Evolutionary conservation across 495 filamentous ascomycete species (phyloP).

Genomic region (Chaetomidium leptoderma): DNA sequence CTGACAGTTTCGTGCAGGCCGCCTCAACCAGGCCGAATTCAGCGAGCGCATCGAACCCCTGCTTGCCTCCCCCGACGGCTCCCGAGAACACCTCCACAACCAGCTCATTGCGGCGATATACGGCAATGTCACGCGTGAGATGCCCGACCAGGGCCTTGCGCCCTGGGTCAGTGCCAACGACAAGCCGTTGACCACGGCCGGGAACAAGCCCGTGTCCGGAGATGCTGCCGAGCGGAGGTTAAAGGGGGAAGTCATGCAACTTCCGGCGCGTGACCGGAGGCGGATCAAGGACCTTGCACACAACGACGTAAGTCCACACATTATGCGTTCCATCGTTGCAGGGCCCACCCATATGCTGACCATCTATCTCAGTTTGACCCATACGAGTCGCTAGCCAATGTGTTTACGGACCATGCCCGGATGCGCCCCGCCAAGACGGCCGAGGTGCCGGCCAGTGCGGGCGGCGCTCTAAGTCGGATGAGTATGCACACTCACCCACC

Average conservation of each 20-base stretch:
- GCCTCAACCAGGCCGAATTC: constrained; percentile 81
- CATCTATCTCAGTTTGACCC: constrained; percentile 55
- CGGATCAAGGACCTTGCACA: constrained; percentile 72
- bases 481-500: constrained; percentile 54
- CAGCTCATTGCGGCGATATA: constrained; percentile 80
- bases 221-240: constrained; percentile 87
- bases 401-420: constrained; percentile 64
- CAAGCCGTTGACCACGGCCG: constrained; percentile 71
- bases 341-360: constrained; percentile 18
- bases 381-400: constrained; percentile 56
- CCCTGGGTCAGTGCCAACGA: constrained; percentile 95
- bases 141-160: constrained; percentile 86
- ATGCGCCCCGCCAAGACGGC: constrained; percentile 66
- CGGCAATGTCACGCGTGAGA: constrained; percentile 80
- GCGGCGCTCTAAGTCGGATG: constrained; percentile 75
- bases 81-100: constrained; percentile 82
- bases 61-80: constrained; percentile 64
- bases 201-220: constrained; percentile 73
- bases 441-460: constrained; percentile 72
- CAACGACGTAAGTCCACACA: constrained; percentile 48
- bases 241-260: constrained; percentile 91
- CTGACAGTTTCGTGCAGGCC: constrained; percentile 48
- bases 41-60: constrained; percentile 65
- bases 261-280: constrained; percentile 78
- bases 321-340: background rate